A percentile compares a stretch with the other conserved stretches of the same genome.
phyloP scores from a whole-genome alignment of 2,329 filamentous ascomycete genomes.

The Paecilomyces sp. region DNA sequence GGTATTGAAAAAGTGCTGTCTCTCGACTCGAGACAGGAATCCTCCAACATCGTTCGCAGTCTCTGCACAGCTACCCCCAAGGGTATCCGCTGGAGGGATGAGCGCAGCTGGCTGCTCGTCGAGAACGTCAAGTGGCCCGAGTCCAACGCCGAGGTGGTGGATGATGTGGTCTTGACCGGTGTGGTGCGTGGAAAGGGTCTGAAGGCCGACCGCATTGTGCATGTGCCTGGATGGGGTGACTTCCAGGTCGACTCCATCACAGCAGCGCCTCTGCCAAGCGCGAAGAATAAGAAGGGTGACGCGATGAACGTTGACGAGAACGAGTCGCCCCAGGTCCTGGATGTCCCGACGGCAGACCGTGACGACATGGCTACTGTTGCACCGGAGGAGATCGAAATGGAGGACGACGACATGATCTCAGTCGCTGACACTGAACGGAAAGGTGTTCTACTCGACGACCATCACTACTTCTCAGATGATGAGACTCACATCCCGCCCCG shows the following conservation, averaged over 20 bases:
- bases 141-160: slow-evolving; percentile 35
- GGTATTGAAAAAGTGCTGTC: slow-evolving; percentile 85
- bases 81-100: slow-evolving; percentile 90
- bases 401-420: slow-evolving; percentile 53
- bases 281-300: slow-evolving; percentile 47
- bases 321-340: slow-evolving; percentile 48
- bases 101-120: slow-evolving; percentile 89
- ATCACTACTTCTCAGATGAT: slow-evolving; percentile 96
- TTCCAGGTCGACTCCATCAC: slow-evolving; percentile 89
- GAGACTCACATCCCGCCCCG: slow-evolving; percentile 53
- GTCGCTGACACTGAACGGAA: slow-evolving; percentile 57
- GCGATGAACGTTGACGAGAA: slow-evolving; percentile 63
- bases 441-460: slow-evolving; percentile 88
- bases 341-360: slow-evolving; percentile 66
- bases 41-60: slow-evolving; percentile 81
- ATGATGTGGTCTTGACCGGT: slow-evolving; percentile 70
- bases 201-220: slow-evolving; percentile 83
- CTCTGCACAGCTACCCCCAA: slow-evolving; percentile 89
- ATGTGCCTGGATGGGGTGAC: slow-evolving; percentile 88
- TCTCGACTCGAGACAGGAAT: slow-evolving; percentile 82
- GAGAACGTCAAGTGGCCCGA: slow-evolving; percentile 71
- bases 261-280: slow-evolving; percentile 59
- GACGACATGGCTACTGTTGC: slow-evolving; percentile 80
- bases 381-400: slow-evolving; percentile 77
- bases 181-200: slow-evolving; percentile 77